A percentile compares a stretch with the other conserved stretches of the same genome.
phyloP scores from a whole-genome alignment of 1,284 basidiomycete genomes.

The Amylostereum chailletii region DNA sequence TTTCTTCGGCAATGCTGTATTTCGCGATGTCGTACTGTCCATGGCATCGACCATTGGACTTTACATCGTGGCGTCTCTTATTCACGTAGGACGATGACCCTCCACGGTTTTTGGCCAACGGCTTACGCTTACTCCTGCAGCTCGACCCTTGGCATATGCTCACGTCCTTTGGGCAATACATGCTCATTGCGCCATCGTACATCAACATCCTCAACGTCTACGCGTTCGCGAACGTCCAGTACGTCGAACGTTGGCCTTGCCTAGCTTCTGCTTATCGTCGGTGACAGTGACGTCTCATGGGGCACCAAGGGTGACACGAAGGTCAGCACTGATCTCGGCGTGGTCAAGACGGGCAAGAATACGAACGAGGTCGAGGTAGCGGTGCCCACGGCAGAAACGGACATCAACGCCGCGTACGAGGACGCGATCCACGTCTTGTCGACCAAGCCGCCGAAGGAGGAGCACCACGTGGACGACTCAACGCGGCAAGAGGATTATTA shows the following conservation, averaged over 20 bases:
- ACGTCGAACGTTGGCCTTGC: slow-evolving; percentile 34
- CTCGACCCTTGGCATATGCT: slow-evolving; percentile 93
- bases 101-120: background rate
- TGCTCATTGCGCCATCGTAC: slow-evolving; percentile 84
- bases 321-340: slow-evolving; percentile 75
- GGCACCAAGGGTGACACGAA: slow-evolving; percentile 90
- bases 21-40: slow-evolving; percentile 82
- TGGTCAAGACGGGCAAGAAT: slow-evolving; percentile 51
- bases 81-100: slow-evolving; percentile 56
- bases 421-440: slow-evolving; percentile 75
- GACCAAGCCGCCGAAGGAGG: slow-evolving; percentile 66
- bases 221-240: slow-evolving; percentile 74
- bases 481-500: slow-evolving; percentile 88
- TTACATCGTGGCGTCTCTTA: slow-evolving; percentile 72
- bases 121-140: slow-evolving; percentile 46
- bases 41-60: slow-evolving; percentile 81
- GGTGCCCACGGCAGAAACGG: slow-evolving; percentile 75
- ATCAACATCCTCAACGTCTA: slow-evolving; percentile 83
- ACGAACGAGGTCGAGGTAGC: slow-evolving; percentile 73
- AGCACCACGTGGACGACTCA: slow-evolving; percentile 50
- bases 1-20: slow-evolving; percentile 70
- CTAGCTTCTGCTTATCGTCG: background rate
- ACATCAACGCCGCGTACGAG: slow-evolving; percentile 82
- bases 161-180: slow-evolving; percentile 85
- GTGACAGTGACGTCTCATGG: slow-evolving; percentile 7